phyloP scores from a whole-genome alignment of 2,329 filamentous ascomycete species.

The Parastagonospora avenae region DNA sequence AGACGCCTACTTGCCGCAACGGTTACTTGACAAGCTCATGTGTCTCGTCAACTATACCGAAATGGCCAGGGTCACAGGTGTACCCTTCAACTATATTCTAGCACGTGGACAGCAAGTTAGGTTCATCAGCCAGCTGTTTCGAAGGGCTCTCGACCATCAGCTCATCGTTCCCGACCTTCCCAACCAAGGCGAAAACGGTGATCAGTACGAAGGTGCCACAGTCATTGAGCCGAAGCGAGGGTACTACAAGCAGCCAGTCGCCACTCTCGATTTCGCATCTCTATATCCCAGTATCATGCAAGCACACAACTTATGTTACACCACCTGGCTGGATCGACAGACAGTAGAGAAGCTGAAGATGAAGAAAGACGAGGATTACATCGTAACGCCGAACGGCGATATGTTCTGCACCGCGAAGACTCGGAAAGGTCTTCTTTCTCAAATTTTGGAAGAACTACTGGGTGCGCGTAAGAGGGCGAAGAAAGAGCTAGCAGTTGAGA shows the following conservation, averaged over 20 bases:
- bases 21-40: constrained; percentile 95
- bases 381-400: constrained; percentile 92
- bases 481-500: constrained; percentile 84
- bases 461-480: constrained; percentile 94
- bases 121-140: constrained; percentile 95
- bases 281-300: constrained; percentile 99
- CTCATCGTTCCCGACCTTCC: constrained; percentile 90
- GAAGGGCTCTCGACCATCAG: constrained; percentile 90
- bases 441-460: constrained; percentile 94
- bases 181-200: constrained; percentile 68
- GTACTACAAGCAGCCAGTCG: constrained; percentile 94
- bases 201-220: constrained; percentile 96
- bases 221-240: constrained; percentile 94
- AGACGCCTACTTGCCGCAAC: constrained; percentile 92
- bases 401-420: constrained; percentile 87
- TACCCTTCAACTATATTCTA: constrained; percentile 93
- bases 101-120: constrained; percentile 95
- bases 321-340: constrained; percentile 81
- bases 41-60: constrained; percentile 99
- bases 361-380: constrained; percentile 91
- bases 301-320: constrained; percentile 98
- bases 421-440: constrained; percentile 87
- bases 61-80: constrained; percentile 98
- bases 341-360: constrained; percentile 77
- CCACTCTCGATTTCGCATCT: constrained; percentile 97